Evolutionary conservation across 495 filamentous ascomycete species (phyloP), one percentile per base, ranked within the genome.

Genomic region (Trichoderma orchidacearum): DNA sequence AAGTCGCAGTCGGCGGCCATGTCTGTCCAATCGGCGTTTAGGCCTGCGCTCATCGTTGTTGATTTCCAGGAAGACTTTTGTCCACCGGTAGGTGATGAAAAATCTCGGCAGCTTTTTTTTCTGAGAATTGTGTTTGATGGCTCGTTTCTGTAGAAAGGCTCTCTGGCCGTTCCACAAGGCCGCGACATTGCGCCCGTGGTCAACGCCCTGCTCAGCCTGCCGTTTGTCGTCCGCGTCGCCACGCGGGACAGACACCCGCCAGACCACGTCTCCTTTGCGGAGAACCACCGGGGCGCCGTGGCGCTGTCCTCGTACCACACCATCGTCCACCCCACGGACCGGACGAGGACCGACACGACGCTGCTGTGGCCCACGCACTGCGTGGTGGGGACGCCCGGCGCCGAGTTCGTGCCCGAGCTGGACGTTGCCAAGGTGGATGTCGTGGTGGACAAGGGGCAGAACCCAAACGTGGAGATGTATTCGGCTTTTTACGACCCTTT

Each of bases 41-140:
- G 59, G 52, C 71, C 74, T 11, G 73, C 74, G 17, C 61, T 77
- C 48, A 64, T 96, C 32, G 77, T 95, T 7, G 84, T 96, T 21
- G 91, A 96, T 67, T 76, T 95, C 70, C 93, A 98, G 72, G 88
- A 96, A 68, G 93, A 96, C 74, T 98, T 98, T 70, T 95, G 89
- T 70, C 89, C 87, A 58, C 92, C 92, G 25, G 88, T 93, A 68
- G 66, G 81, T 72, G n/a, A n/a, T n/a, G n/a, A n/a, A n/a, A n/a
- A n/a, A n/a, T n/a, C n/a, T 45, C 38, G 38, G 12, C 25, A 31
- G 28, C 34, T 25, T 28, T 54, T 27, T 18, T 38, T 36, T 29
- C 32, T 57, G 11, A n/a, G n/a, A n/a, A n/a, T n/a, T n/a, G 36
- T 38, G 11, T 36, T 54, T n/a, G 51, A 29, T 27, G 23, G 54